Evolutionary conservation across 2,329 filamentous ascomycete genomes (phyloP), one percentile per base, ranked within the genome.

Genomic region (Cercospora sp.): DNA sequence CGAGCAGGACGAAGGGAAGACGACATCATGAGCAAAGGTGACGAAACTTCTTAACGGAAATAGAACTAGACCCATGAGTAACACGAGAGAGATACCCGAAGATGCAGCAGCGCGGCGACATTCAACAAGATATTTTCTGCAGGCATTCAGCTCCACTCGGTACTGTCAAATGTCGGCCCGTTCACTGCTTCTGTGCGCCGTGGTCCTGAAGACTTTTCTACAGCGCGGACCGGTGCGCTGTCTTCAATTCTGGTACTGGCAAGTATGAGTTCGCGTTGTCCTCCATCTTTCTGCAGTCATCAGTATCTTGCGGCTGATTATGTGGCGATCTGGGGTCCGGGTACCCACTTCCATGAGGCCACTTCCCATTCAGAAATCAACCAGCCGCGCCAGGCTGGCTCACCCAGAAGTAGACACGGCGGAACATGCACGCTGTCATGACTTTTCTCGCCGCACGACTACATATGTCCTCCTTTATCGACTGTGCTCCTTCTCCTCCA

Each of bases 1-100:
- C 77, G 90, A 90, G 79, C 72, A 74, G 65, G 74, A 76, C 16
- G 66, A 66, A 32, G 59, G 63, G 37, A 49, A 65, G 57, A 69
- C 68, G 51, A 63, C 68, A 26, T 68, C 59, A 51, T 68, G 58
- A 68, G 18, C 49, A 24, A 9, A 13, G 55, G 7, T 16, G n/a
- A 21, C 4, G 55, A 18, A 32, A 9, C 1, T 5, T 34, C 32
- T 37, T 21, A 8, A 37, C 12, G n/a, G 16, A 16, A 30, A 28
- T 59, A 34, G 55, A 32, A 9, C 18, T 59, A 59, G 55, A 59
- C 49, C 49, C 13, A 55, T 55, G 49, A 28, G 49, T 55, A 55
- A 55, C 49, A 26, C 8, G 55, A 59, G 30, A 59, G 55, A 59
- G 55, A 59, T 37, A 59, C 55, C 55, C 55, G 55, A 37, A 18